Percentiles rank a stretch among this genome's conserved stretches.
Conservation (phyloP, 2,329 filamentous ascomycete species). For the Fusarium ambrosium region DNA sequence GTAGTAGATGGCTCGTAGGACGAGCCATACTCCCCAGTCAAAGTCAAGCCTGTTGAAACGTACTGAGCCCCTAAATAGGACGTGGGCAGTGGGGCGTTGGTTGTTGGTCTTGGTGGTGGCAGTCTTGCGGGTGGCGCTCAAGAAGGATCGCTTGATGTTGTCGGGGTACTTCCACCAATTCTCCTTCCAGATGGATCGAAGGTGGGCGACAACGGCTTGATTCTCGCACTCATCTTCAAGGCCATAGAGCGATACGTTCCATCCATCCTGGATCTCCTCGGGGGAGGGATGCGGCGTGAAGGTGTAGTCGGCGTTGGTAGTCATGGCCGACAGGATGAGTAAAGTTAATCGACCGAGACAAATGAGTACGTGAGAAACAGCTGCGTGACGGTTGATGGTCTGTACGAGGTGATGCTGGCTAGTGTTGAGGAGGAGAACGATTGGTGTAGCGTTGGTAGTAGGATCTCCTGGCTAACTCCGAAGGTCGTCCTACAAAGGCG, state of each 20-base stretch:
- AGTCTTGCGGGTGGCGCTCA: background rate
- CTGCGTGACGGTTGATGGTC: background rate
- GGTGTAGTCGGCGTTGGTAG: background rate
- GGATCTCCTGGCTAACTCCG: background rate
- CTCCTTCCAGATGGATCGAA: background rate
- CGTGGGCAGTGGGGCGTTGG: background rate
- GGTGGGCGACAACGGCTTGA: background rate
- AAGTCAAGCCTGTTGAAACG: background rate
- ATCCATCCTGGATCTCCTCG: background rate
- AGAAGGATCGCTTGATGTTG: background rate
- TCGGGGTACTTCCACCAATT: conserved; percentile 2
- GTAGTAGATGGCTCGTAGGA: background rate
- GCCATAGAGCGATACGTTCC: background rate
- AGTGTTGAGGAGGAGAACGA: background rate
- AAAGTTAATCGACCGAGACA: background rate
- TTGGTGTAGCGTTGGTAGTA: background rate
- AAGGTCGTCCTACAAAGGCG: background rate
- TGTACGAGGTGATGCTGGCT: background rate
- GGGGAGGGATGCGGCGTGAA: background rate
- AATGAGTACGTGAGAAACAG: background rate
- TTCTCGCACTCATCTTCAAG: background rate
- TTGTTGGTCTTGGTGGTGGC: background rate
- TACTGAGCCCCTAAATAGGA: background rate
- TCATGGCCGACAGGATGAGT: background rate
- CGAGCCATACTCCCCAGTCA: background rate